phyloP scores from a whole-genome alignment of 805 yeast species.

The Hanseniaspora valbyensis region DNA sequence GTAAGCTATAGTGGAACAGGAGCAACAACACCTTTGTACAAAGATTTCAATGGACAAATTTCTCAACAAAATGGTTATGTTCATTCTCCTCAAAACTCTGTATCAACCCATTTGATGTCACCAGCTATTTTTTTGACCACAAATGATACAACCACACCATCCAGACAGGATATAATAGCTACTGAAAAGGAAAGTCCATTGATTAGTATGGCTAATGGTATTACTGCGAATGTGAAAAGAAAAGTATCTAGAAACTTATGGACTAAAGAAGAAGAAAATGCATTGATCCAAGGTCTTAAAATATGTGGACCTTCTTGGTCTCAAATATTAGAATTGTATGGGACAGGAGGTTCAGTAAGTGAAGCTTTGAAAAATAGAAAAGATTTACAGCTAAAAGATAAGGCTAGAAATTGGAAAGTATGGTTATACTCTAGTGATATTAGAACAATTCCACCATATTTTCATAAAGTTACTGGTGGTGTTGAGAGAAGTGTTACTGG shows the following conservation, averaged over 20 bases:
- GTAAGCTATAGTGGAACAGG: not conserved
- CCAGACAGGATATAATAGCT: not conserved
- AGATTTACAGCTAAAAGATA: constrained; percentile 88
- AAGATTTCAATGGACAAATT: not conserved
- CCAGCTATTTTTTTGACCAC: not conserved
- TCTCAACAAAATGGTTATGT: not conserved
- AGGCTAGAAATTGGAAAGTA: constrained; percentile 93
- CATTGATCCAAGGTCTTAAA: constrained; percentile 68
- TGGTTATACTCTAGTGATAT: constrained; percentile 63
- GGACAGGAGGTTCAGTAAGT: constrained; percentile 80
- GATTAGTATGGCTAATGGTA: constrained; percentile 1
- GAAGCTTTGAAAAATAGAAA: constrained; percentile 79
- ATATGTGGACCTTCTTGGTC: constrained; percentile 88
- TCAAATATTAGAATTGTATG: constrained; percentile 76
- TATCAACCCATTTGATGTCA: not conserved
- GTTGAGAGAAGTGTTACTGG: constrained; percentile 44
- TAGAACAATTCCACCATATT: constrained; percentile 61
- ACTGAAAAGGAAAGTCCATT: constrained; percentile 10
- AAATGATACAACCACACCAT: not conserved
- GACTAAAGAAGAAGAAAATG: constrained; percentile 81
- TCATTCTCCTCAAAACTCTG: not conserved
- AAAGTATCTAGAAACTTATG: constrained; percentile 35
- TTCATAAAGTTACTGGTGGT: constrained; percentile 81
- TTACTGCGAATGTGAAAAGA: constrained; percentile 17
- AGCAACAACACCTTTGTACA: not conserved